A percentile compares a stretch with the other conserved stretches of the same genome.
These are phyloP conservation scores for Theileria annulata DNA, from an alignment of 169 alveolate genomes.

Conservation along the genomic window DNA sequence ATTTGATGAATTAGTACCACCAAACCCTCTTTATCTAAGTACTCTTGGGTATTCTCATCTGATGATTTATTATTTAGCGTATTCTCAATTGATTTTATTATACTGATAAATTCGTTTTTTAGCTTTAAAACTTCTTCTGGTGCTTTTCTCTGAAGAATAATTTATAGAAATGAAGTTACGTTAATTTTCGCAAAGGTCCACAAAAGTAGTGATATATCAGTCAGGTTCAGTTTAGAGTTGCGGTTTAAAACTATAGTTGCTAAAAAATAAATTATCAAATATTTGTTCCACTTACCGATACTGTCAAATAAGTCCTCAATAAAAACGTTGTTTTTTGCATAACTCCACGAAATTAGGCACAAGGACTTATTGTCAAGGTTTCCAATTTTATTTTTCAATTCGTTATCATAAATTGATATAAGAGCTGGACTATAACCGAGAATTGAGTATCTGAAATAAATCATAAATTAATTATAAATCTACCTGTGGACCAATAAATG, in stretches of 20 bases:
- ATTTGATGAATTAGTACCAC: not conserved
- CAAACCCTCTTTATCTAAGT: slow-evolving; percentile 56
- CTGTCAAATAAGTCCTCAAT: slow-evolving; percentile 48
- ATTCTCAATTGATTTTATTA: slow-evolving; percentile 19
- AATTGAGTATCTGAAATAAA: slow-evolving; percentile 38
- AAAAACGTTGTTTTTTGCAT: slow-evolving; percentile 56
- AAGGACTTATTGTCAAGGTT: slow-evolving; percentile 30
- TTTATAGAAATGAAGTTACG: slow-evolving; percentile 10
- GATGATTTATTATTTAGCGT: slow-evolving; percentile 26
- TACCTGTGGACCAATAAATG: slow-evolving; percentile 62
- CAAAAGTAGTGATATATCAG: slow-evolving; percentile 54
- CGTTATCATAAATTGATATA: slow-evolving; percentile 41
- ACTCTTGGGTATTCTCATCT: slow-evolving; percentile 10
- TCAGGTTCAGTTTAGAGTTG: slow-evolving; percentile 13
- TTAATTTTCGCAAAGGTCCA: slow-evolving; percentile 65
- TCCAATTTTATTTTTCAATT: slow-evolving; percentile 20
- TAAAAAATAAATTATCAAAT: not conserved
- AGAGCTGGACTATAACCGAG: slow-evolving; percentile 60
- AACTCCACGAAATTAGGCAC: slow-evolving; percentile 61
- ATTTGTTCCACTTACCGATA: slow-evolving; percentile 26
- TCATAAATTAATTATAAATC: not conserved
- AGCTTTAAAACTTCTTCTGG: slow-evolving; percentile 43
- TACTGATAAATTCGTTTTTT: slow-evolving; percentile 3
- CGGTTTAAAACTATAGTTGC: slow-evolving; percentile 39
- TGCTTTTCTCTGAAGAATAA: slow-evolving; percentile 35